Evolutionary conservation across 2,329 filamentous ascomycete species (phyloP), one percentile per base, ranked within the genome.

Genomic region (Paracorniculantispora psalliotae): DNA sequence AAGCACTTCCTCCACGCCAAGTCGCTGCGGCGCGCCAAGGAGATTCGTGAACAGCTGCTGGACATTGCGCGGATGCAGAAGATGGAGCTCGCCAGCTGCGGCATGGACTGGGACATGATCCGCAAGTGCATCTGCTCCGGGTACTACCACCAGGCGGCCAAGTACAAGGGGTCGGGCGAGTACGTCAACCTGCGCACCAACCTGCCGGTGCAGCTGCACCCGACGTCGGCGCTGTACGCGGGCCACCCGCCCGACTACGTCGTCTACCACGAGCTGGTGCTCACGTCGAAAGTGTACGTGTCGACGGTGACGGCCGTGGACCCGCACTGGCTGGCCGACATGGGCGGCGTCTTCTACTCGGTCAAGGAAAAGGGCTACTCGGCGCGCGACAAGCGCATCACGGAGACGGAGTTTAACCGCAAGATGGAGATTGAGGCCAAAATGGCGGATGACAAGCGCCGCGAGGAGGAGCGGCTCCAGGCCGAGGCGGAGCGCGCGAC

Each of bases 351-450:
- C 0, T 99, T 99, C 73, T 99, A 97, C 74, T 94, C 89, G 1
- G 84, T 99, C 69, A 97, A 96, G 76, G 93, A 97, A 75, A 99
- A 99, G 75, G 94, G 93, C 1, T 99, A 96, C 71, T 96, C 90
- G 15, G 86, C 88, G 13, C 82, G 90, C 26, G 90, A 96, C 67
- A 93, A 92, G 74, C 84, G 90, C 57, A 85, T 96, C 50, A 93
- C 89, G 0, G 93, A 97, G 75, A 88, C 87, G 17, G 93, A 97
- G 71, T 96, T 96, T 72, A 97, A 96, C 70, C 81, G 86, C 54
- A 92, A 90, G 73, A 92, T 96, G 82, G 92, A 97, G 74, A 92
- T 97, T 63, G 92, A 97, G 76, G 81, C 89, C 3, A 85, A 96
- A 74, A 97, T 97, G 89, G 91, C 89, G 1, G 87, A 89, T 63